These are phyloP conservation scores for Trichoderma simmonsii DNA, from an alignment of 2,329 filamentous ascomycete species.

Conservation along the genomic window DNA sequence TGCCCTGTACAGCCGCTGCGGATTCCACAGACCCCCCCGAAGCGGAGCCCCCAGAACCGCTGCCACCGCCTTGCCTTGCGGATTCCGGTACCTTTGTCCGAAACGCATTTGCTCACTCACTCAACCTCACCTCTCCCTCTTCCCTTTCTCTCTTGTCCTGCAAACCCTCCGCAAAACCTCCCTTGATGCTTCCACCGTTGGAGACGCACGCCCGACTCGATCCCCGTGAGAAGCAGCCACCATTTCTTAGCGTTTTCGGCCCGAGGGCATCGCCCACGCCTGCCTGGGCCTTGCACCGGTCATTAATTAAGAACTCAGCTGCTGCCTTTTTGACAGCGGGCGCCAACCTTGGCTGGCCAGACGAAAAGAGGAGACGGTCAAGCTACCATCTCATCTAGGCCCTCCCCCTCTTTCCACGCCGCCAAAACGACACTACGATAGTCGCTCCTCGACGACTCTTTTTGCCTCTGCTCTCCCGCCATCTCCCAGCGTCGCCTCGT, in stretches of 20 bases:
- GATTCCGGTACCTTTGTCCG: background rate
- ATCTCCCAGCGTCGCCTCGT: background rate
- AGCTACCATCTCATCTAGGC: constrained; percentile 10
- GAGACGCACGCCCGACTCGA: constrained; percentile 6
- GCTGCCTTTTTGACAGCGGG: constrained; percentile 17
- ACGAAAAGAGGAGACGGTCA: constrained; percentile 17
- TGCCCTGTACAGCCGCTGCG: background rate
- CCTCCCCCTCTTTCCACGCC: constrained; percentile 18
- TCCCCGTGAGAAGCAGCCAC: background rate
- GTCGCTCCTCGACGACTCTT: constrained; percentile 1
- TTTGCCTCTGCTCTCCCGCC: background rate
- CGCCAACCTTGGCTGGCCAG: constrained; percentile 14
- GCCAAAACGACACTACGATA: constrained; percentile 2
- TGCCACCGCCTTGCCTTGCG: constrained; percentile 1
- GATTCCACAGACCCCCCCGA: constrained; percentile 13
- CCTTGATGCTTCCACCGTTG: constrained; percentile 12
- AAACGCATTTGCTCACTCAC: background rate
- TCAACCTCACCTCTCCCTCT: constrained; percentile 9
- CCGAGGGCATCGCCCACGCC: constrained; percentile 10
- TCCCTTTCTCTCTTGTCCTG: background rate
- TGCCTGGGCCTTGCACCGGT: background rate
- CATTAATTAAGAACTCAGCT: background rate
- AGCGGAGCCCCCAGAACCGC: constrained; percentile 5
- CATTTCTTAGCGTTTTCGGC: background rate
- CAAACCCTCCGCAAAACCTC: background rate